Conservation (phyloP, 106 monocot species). For the Alisma plantagoaquatica region DNA sequence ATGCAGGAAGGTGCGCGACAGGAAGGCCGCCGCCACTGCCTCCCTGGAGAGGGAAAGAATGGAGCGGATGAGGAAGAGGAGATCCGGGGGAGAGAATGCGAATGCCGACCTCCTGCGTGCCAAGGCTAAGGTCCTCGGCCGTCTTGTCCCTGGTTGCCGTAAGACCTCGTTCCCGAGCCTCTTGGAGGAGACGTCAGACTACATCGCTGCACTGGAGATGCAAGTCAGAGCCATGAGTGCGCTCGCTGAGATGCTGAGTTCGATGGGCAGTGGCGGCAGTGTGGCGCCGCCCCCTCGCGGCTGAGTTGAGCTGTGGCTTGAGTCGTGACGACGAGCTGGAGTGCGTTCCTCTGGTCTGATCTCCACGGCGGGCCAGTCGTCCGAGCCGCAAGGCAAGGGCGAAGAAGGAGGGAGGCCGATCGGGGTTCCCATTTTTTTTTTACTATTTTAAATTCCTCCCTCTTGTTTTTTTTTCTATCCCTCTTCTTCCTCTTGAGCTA, state of each 20-base stretch:
- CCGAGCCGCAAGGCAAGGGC: no score
- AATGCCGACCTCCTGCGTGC: no score
- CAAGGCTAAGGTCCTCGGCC: constrained; percentile 57
- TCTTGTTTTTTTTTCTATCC: no score
- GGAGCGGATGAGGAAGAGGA: background rate
- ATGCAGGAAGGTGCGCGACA: constrained; percentile 2
- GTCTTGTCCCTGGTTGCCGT: constrained; percentile 79
- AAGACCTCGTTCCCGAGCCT: constrained; percentile 63
- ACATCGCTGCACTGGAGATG: constrained; percentile 96
- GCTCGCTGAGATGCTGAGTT: constrained; percentile 47
- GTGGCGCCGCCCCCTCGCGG: constrained; percentile 20
- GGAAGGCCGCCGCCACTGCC: background rate
- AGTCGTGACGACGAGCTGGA: no score
- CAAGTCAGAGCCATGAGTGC: constrained; percentile 69
- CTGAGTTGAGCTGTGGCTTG: no score
- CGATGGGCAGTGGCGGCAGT: no score
- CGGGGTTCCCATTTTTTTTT: no score
- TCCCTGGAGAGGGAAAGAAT: background rate
- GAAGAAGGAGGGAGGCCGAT: no score
- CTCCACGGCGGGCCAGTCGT: no score
- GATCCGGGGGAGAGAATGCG: constrained; percentile 20
- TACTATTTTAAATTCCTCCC: no score
- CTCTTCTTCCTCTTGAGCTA: no score
- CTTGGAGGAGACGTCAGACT: constrained; percentile 72
- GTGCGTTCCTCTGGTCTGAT: no score